These are phyloP conservation scores for Xylaria sp. DNA, from an alignment of 2,329 filamentous ascomycete genomes.

Conservation along the genomic window DNA sequence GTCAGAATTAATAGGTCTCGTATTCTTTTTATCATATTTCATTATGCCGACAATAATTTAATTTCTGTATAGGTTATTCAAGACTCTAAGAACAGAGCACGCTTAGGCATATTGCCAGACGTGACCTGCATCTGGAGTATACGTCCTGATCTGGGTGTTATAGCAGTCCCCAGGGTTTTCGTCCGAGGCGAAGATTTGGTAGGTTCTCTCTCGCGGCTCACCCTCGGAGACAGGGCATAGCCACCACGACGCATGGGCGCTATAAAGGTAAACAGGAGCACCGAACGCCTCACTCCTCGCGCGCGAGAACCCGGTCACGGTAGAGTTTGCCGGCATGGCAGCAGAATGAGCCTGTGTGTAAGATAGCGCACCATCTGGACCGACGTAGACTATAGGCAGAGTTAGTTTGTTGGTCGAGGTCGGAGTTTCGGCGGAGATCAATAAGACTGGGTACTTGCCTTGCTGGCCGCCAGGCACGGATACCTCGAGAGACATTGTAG, in stretches of 20 bases:
- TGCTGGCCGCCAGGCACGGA: constrained; percentile 43
- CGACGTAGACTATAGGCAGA: constrained; percentile 38
- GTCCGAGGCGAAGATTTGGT: constrained; percentile 36
- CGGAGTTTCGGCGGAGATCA: not conserved
- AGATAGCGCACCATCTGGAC: constrained; percentile 40
- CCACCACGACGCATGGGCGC: constrained; percentile 18
- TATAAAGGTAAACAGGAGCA: constrained; percentile 21
- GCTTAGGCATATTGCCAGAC: constrained; percentile 27
- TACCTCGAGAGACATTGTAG: constrained; percentile 34
- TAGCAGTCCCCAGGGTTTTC: not conserved
- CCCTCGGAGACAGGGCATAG: constrained; percentile 39
- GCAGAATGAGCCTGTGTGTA: constrained; percentile 41
- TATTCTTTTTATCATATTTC: not conserved
- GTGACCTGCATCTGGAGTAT: not conserved
- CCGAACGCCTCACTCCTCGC: constrained; percentile 30
- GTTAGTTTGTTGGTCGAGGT: constrained; percentile 1
- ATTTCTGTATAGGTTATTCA: no score
- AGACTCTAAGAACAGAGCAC: no score
- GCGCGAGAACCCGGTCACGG: constrained; percentile 35
- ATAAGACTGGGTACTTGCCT: constrained; percentile 27
- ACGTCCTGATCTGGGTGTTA: constrained; percentile 22
- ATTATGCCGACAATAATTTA: not conserved
- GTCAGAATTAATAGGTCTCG: not conserved
- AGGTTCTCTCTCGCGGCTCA: constrained; percentile 37
- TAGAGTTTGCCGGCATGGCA: constrained; percentile 35